phyloP scores from a whole-genome alignment of 2,329 filamentous ascomycete genomes.

The Alternaria conjuncta region DNA sequence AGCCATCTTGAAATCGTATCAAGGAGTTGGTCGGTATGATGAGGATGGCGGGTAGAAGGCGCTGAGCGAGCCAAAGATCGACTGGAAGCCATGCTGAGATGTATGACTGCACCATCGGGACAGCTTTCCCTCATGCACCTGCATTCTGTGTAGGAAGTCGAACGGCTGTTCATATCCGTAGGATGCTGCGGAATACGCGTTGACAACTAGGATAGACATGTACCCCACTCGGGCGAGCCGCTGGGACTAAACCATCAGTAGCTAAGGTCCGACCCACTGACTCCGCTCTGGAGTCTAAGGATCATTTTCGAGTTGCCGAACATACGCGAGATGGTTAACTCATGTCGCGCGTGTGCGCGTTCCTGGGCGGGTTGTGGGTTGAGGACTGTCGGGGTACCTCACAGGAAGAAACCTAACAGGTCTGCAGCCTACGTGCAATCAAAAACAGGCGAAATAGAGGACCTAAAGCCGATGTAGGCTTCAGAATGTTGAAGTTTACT shows the following conservation, averaged over 20 bases:
- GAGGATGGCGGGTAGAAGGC: not conserved
- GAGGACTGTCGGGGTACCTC: too few relatives aligned
- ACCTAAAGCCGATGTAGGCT: too few relatives aligned
- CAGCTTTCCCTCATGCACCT: not conserved
- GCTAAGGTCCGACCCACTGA: not conserved
- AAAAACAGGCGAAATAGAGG: too few relatives aligned
- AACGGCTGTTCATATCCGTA: conserved; percentile 29
- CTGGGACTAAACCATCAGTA: not conserved
- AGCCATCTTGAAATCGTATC: conserved; percentile 21
- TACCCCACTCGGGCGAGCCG: conserved; percentile 20
- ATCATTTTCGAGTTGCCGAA: not conserved
- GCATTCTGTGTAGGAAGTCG: not conserved
- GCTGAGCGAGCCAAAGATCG: not conserved
- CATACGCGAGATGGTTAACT: not conserved
- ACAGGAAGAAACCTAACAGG: not conserved
- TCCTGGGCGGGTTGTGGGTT: not conserved
- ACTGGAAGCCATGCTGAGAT: not conserved
- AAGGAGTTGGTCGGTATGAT: not conserved
- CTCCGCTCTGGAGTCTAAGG: not conserved
- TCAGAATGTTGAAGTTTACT: too few relatives aligned
- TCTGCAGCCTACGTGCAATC: not conserved
- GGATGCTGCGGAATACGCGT: not conserved
- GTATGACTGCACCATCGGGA: not conserved
- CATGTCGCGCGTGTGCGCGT: not conserved
- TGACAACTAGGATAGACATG: conserved; percentile 8